A percentile compares a stretch with the other conserved stretches of the same genome.
phyloP scores from a whole-genome alignment of 2,329 filamentous ascomycete genomes.

The Exserohilum rostratum region DNA sequence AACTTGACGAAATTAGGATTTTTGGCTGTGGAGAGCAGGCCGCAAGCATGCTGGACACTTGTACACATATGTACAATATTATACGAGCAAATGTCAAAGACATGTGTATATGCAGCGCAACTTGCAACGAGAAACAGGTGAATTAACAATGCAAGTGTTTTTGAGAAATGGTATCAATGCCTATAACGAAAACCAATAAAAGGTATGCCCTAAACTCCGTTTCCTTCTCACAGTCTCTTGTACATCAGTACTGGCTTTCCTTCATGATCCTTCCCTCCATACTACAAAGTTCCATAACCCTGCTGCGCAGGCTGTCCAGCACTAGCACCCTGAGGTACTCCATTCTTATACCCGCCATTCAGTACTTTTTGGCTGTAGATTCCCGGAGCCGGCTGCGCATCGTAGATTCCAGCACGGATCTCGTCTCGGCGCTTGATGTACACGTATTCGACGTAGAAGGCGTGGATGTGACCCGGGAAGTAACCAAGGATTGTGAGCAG shows the following conservation, averaged over 20 bases:
- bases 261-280: not conserved
- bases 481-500: constrained; percentile 68
- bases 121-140: not conserved
- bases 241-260: not conserved
- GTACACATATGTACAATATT: constrained; percentile 16
- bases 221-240: not conserved
- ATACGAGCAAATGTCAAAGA: constrained; percentile 4
- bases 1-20: not conserved
- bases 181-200: not conserved
- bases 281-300: constrained; percentile 16
- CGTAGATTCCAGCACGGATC: constrained; percentile 62
- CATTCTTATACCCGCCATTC: constrained; percentile 59
- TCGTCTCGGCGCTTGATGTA: constrained; percentile 78
- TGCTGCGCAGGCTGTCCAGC: constrained; percentile 13
- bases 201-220: not conserved
- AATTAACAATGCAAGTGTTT: not conserved
- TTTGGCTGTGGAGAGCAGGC: not conserved
- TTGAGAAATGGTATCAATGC: not conserved
- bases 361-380: constrained; percentile 77
- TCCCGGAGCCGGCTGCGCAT: constrained; percentile 65
- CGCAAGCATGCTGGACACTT: not conserved
- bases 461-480: constrained; percentile 86
- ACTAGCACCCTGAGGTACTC: not conserved
- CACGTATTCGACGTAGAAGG: constrained; percentile 87
- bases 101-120: not conserved